Evolutionary conservation across 164 flowering plant species (phyloP).

Genomic region (Litsea cubeba): DNA sequence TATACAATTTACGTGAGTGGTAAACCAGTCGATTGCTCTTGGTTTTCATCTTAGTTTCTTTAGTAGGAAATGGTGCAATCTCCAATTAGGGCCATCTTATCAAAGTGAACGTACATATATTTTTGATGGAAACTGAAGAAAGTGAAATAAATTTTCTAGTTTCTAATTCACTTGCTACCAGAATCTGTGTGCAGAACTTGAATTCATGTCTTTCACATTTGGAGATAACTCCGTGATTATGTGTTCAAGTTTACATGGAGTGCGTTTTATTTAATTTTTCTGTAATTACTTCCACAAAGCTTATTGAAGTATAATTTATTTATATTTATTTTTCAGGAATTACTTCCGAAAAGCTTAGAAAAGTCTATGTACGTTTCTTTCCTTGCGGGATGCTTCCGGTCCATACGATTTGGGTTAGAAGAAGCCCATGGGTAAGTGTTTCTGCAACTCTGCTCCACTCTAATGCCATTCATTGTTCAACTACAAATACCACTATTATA

Average conservation of each 20-base stretch:
- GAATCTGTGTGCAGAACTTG: neutral
- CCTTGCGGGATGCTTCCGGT: slow-evolving; percentile 93
- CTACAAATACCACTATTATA: neutral
- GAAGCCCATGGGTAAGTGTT: slow-evolving; percentile 90
- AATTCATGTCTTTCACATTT: no score
- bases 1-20: neutral
- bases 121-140: neutral
- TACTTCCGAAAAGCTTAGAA: slow-evolving; percentile 51
- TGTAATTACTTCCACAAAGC: neutral
- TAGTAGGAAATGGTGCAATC: neutral
- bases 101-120: neutral
- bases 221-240: no score
- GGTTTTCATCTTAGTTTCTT: neutral
- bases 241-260: neutral
- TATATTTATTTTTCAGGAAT: slow-evolving; percentile 35
- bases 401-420: slow-evolving; percentile 88
- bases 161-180: neutral
- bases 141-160: neutral
- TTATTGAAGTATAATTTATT: neutral
- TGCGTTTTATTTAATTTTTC: neutral
- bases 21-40: neutral
- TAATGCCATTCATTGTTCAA: neutral
- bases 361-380: slow-evolving; percentile 90
- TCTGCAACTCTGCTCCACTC: neutral
- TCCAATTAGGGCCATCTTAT: neutral